Percentiles rank a stretch among this genome's conserved stretches.
These are phyloP conservation scores for Lizonia empirigonia DNA, from an alignment of 2,329 filamentous ascomycete species.

Conservation along the genomic window DNA sequence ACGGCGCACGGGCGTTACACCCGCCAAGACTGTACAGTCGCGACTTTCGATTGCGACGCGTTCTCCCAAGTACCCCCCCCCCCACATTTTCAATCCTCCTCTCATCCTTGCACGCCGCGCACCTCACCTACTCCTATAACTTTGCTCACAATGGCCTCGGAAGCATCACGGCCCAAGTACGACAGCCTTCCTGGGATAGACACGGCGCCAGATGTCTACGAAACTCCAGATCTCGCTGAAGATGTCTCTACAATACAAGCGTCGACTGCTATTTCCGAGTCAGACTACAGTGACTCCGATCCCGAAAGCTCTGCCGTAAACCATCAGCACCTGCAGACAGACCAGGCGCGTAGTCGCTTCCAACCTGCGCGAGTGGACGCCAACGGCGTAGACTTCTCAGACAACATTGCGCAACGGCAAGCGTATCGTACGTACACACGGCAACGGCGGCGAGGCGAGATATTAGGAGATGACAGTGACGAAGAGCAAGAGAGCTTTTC, in stretches of 20 bases:
- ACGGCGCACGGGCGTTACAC: too few relatives aligned
- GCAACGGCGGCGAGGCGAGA: slow-evolving; percentile 65
- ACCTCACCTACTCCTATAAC: too few relatives aligned
- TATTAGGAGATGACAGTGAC: slow-evolving; percentile 74
- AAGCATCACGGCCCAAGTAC: slow-evolving; percentile 43
- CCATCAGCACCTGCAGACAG: slow-evolving; percentile 74
- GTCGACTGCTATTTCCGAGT: slow-evolving; percentile 47
- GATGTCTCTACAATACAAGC: slow-evolving; percentile 80
- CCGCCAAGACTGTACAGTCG: too few relatives aligned
- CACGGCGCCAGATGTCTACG: slow-evolving; percentile 92
- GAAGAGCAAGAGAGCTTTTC: slow-evolving; percentile 71
- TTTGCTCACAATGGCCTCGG: slow-evolving; percentile 37
- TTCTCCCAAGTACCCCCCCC: slow-evolving; percentile 18
- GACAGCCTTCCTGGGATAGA: slow-evolving; percentile 65
- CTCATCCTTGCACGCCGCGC: not conserved
- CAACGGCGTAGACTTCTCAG: slow-evolving; percentile 82
- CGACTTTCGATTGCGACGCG: slow-evolving; percentile 29
- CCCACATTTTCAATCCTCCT: not conserved
- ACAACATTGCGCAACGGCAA: slow-evolving; percentile 78
- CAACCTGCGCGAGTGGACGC: slow-evolving; percentile 76
- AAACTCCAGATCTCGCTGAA: slow-evolving; percentile 90
- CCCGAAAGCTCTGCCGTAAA: slow-evolving; percentile 62
- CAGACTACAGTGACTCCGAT: slow-evolving; percentile 63
- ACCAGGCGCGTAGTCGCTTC: slow-evolving; percentile 81
- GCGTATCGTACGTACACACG: slow-evolving; percentile 79